These are phyloP conservation scores for Conticribra weissflogii DNA, from an alignment of 108 stramenopile genomes.

Conservation along the genomic window DNA sequence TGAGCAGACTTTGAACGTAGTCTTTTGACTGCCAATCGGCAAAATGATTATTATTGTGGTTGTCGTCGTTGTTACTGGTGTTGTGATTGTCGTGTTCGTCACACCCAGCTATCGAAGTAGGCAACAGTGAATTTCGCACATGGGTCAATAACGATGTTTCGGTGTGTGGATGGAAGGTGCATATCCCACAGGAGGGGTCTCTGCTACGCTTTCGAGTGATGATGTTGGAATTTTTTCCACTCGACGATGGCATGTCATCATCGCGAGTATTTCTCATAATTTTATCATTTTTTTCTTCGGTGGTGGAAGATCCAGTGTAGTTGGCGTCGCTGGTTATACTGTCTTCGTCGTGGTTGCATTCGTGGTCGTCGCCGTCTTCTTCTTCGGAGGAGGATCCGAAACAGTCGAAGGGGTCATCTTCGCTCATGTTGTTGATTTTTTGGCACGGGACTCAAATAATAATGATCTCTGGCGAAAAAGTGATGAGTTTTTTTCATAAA, in stretches of 20 bases:
- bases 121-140: constrained; percentile 20
- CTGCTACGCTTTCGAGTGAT: no score
- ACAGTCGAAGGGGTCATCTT: neutral
- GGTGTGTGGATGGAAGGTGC: constrained; percentile 26
- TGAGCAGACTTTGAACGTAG: neutral
- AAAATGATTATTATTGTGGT: no score
- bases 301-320: neutral
- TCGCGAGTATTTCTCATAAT: neutral
- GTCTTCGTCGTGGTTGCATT: neutral
- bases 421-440: no score
- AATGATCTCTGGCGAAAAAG: no score
- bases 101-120: neutral
- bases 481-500: no score
- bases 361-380: neutral
- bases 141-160: constrained; percentile 23
- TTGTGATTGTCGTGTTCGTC: neutral
- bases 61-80: neutral
- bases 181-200: constrained; percentile 30
- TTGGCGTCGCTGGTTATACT: neutral
- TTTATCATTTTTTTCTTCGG: no score
- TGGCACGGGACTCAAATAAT: no score
- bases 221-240: neutral
- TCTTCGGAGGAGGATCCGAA: neutral
- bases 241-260: neutral
- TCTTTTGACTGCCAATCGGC: neutral